These are phyloP conservation scores for Talaromyces albobiverticillius DNA, from an alignment of 2,329 filamentous ascomycete genomes.

Conservation along the genomic window DNA sequence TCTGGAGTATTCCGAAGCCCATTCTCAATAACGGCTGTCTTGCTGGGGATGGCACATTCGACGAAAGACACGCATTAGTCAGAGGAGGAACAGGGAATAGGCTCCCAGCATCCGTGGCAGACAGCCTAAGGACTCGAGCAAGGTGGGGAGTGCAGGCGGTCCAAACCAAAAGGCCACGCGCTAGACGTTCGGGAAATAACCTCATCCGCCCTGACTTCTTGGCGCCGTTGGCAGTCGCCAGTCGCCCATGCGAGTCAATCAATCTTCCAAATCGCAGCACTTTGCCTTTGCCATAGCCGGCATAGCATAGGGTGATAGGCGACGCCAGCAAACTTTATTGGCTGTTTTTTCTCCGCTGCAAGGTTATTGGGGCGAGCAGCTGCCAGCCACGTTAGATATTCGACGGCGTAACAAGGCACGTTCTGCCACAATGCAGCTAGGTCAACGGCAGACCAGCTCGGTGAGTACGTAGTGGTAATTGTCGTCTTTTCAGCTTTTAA, in stretches of 20 bases:
- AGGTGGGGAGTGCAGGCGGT: neutral
- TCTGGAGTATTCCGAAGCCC: conserved; percentile 2
- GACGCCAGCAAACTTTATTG: conserved; percentile 2
- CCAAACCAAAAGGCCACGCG: neutral
- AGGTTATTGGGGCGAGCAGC: conserved; percentile 1
- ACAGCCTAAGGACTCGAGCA: neutral
- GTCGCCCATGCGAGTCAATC: conserved; percentile 11
- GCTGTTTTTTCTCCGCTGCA: conserved; percentile 9
- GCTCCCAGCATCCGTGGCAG: neutral
- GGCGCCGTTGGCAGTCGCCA: conserved; percentile 2
- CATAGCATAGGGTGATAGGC: conserved; percentile 3
- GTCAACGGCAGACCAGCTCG: neutral
- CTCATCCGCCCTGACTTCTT: conserved; percentile 6
- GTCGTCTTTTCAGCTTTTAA: too few species aligned
- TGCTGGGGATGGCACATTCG: neutral
- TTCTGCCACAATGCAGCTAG: neutral
- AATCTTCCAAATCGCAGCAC: neutral
- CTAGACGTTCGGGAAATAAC: conserved; percentile 11
- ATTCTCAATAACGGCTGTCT: neutral
- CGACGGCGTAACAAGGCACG: neutral
- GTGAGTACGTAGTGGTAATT: too few species aligned
- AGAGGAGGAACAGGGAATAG: neutral
- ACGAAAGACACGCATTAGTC: neutral
- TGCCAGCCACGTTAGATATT: too few species aligned
- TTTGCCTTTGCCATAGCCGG: neutral